Evolutionary conservation across 352 stramenopile species (phyloP), one percentile per base, ranked within the genome.

Genomic region (Globisporangium camurandrum): DNA sequence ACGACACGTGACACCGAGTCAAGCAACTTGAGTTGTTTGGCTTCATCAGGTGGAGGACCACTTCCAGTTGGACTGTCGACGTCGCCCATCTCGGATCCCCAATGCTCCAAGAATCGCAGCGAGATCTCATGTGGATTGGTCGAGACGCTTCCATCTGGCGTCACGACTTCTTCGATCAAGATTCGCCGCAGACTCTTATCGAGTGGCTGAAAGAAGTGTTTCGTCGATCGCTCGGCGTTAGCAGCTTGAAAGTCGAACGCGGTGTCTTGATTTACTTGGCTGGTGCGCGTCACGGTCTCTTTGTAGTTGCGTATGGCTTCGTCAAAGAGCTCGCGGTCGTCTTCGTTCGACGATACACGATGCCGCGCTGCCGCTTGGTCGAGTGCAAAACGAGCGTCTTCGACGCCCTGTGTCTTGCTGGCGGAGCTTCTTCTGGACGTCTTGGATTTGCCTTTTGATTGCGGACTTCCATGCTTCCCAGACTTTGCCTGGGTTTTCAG

Each of bases 211-310:
- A 56, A 56, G 22, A 56, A 56, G 50, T 56, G 37, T 26, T 41
- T 52, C 4, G 39, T 46, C 8, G 38, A 56, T 23, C 40, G n/a
- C 45, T 50, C 50, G 33, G 30, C 14, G 34, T 34, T 49, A 20
- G 34, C 39, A 19, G 28, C 34, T 36, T 51, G 50, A 23, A 51
- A 51, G 22, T 56, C 50, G 31, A 56, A 56, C 28, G 37, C 50
- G n/a, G 50, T 43, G 50, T 56, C 50, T 52, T 56, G 50, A 23
- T 52, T 56, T 38, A 40, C 51, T 24, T 56, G 41, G 23, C 31
- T 51, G n/a, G 50, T 43, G 1, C 50, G 22, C 50, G 12, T 38
- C 20, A 52, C 50, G 1, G 40, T 48, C 31, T 56, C 50, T 3
- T 56, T 48, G 37, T 47, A 56, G 22, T 31, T 37, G n/a, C 24